phyloP scores from a whole-genome alignment of 2,329 filamentous ascomycete species.

The Fusarium globosum region DNA sequence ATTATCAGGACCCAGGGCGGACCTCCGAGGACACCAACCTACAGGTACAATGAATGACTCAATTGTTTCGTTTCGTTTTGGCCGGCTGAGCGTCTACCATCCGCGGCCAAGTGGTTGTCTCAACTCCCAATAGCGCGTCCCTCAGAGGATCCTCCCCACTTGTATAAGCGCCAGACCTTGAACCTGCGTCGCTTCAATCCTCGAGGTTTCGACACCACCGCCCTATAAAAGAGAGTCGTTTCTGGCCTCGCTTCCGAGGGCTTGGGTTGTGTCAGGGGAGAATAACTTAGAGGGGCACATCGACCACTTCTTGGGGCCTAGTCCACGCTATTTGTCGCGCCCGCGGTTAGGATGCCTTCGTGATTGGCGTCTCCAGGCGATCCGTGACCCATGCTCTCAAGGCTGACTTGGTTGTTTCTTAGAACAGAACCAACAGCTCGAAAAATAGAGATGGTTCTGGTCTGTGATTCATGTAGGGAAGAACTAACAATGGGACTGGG shows the following conservation, averaged over 20 bases:
- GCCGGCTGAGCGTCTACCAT: conserved; percentile 10
- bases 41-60: neutral
- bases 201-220: conserved; percentile 3
- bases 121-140: conserved; percentile 38
- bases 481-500: conserved; percentile 30
- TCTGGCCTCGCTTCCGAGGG: conserved; percentile 35
- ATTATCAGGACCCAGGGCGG: conserved; percentile 13
- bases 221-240: conserved; percentile 18
- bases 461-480: conserved; percentile 22
- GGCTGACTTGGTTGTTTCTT: conserved; percentile 35
- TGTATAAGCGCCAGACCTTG: conserved; percentile 42
- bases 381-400: conserved; percentile 24
- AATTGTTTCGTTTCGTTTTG: conserved; percentile 14
- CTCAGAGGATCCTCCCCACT: conserved; percentile 28
- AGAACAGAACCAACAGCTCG: conserved; percentile 37
- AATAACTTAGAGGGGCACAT: neutral
- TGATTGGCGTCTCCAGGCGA: conserved; percentile 44
- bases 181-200: conserved; percentile 17
- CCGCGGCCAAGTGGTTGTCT: conserved; percentile 39
- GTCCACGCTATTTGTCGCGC: conserved; percentile 36
- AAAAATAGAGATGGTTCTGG: conserved; percentile 1
- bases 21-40: neutral
- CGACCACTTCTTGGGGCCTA: conserved; percentile 14
- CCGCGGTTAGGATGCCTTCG: conserved; percentile 41
- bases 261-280: conserved; percentile 30